Base-by-base conservation (phyloP, 179 eudicot genomes). In the Gypsophila paniculata region DNA sequence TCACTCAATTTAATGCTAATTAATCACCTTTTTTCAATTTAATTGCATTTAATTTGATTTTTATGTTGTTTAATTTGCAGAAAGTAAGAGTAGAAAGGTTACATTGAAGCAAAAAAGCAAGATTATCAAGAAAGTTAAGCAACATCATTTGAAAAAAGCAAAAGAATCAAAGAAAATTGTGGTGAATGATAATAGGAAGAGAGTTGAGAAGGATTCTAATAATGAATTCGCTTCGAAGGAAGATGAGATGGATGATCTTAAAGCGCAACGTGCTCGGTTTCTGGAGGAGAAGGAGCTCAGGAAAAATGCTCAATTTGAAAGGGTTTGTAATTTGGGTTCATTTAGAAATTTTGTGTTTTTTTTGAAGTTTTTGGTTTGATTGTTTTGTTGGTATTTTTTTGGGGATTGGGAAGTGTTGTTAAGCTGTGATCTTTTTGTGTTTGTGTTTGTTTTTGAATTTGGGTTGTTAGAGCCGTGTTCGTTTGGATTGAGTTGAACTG, bases 211-310 rank as follows among this genome's bases (percentile, higher is more conserved):
- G 73, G 97, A 94, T 71, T 96, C 97, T 11, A 97, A 93, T 0
- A 91, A 91, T 76, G 96, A 91, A 32, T 85, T 94, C 96, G 97
- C 98, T 14, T 91, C 87, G 60, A 94, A 91, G 85, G 96, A 94
- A 64, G 89, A 91, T 74, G 97, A 86, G 79, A 93, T 91, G 46
- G 86, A 88, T 78, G 90, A 87, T 44, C 91, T 94, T 2, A 90
- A 88, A 42, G 85, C 74, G 53, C 88, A 92, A 0, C 91, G 98
- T 4, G 89, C 92, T 51, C 85, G 79, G 13, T 96, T 83, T 1
- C 25, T 87, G 0, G 92, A 94, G 68, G 97, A 88, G 54, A 21
- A 83, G 23, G 99, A 91, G 83, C 87, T 18, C 4, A 85, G 86
- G 81, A 94, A 94, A 75, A 95, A 90, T 38, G 95, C 89, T 10